Conservation (phyloP, 2,329 filamentous ascomycete species). For the Neonectria coccinea region DNA sequence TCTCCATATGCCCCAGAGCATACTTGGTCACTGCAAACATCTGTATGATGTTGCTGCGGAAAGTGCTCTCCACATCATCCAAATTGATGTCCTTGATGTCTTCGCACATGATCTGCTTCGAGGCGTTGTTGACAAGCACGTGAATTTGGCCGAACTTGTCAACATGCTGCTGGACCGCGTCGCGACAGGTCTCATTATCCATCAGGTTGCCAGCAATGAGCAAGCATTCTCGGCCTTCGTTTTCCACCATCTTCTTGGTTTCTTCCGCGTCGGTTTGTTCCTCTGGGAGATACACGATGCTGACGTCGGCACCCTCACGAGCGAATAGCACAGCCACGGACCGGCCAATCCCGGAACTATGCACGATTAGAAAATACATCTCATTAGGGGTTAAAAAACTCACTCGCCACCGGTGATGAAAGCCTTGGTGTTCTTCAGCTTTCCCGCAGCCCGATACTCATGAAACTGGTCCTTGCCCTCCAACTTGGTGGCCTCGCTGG, state of each 20-base stretch:
- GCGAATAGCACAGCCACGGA: constrained; percentile 67
- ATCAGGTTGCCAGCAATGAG: constrained; percentile 62
- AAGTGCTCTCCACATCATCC: constrained; percentile 65
- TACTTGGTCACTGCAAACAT: constrained; percentile 72
- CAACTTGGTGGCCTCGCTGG: constrained; percentile 55
- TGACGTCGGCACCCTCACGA: constrained; percentile 67
- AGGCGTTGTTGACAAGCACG: constrained; percentile 70
- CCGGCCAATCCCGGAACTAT: constrained; percentile 66
- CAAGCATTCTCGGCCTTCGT: constrained; percentile 60
- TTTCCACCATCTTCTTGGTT: constrained; percentile 64
- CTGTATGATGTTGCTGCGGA: constrained; percentile 67
- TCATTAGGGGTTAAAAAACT: constrained; percentile 33
- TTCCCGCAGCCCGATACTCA: constrained; percentile 59
- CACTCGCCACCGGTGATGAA: constrained; percentile 69
- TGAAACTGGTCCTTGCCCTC: constrained; percentile 53
- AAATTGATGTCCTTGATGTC: constrained; percentile 67
- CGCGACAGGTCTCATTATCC: constrained; percentile 61
- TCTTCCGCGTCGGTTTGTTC: constrained; percentile 67
- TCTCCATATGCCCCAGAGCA: constrained; percentile 65
- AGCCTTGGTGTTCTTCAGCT: constrained; percentile 62
- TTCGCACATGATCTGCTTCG: constrained; percentile 65
- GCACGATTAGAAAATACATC: background rate
- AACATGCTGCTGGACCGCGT: constrained; percentile 65
- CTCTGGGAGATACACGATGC: constrained; percentile 66
- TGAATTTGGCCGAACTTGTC: constrained; percentile 59